A percentile compares a stretch with the other conserved stretches of the same genome.
Conservation (phyloP, 2,329 filamentous ascomycete genomes). For the Nothophaeocryptopus gaeumannii region DNA sequence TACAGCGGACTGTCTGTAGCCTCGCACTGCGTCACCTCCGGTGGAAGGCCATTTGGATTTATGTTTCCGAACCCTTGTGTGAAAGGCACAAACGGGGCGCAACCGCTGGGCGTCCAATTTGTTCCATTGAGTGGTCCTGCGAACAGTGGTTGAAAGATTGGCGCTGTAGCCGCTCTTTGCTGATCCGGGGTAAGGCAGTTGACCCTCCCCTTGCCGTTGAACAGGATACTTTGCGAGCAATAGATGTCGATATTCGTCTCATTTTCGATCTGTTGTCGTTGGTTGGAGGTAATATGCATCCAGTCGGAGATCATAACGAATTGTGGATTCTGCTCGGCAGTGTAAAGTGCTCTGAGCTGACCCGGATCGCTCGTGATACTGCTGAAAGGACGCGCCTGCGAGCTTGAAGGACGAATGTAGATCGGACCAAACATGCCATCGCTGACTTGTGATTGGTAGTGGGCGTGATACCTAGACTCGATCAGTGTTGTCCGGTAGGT, state of each 20-base stretch:
- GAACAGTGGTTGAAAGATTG: slow-evolving; percentile 12
- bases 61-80: slow-evolving; percentile 10
- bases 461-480: slow-evolving; percentile 16
- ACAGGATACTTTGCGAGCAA: slow-evolving; percentile 17
- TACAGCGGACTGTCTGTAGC: slow-evolving; percentile 4
- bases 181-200: slow-evolving; percentile 13
- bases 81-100: slow-evolving; percentile 10
- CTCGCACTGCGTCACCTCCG: slow-evolving; percentile 10
- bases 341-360: slow-evolving; percentile 3
- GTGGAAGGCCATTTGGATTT: slow-evolving; percentile 6
- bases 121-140: slow-evolving; percentile 6
- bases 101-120: slow-evolving; percentile 10
- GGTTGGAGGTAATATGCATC: slow-evolving; percentile 12
- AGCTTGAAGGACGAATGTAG: slow-evolving; percentile 10
- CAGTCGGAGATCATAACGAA: slow-evolving; percentile 18
- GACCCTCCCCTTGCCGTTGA: slow-evolving; percentile 18
- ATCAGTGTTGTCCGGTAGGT: not conserved
- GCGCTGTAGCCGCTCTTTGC: slow-evolving; percentile 11
- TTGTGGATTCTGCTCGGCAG: slow-evolving; percentile 11
- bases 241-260: slow-evolving; percentile 13
- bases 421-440: slow-evolving; percentile 21
- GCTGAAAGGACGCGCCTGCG: slow-evolving; percentile 1
- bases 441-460: slow-evolving; percentile 14
- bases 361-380: slow-evolving; percentile 8
- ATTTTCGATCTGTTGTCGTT: slow-evolving; percentile 4